Percentiles rank a stretch among this genome's conserved stretches.
These are phyloP conservation scores for Syzygium oleosum DNA, from an alignment of 345 rosid species.

Conservation along the genomic window DNA sequence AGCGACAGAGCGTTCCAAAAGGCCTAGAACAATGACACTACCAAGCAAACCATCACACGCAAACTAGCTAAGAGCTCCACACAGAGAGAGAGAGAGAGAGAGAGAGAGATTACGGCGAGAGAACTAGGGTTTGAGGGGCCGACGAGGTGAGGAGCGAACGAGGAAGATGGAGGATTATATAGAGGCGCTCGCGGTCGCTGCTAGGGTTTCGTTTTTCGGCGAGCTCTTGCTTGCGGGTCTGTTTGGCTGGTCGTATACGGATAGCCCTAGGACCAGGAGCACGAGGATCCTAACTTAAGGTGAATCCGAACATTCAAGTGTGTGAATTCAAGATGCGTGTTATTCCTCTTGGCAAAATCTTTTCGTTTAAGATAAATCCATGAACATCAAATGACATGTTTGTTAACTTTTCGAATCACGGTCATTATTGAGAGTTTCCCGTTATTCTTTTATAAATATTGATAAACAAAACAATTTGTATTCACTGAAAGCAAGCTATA, in stretches of 20 bases:
- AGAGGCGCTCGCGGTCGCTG: neutral
- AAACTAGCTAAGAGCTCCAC: neutral
- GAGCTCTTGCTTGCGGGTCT: neutral
- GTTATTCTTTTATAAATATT: neutral
- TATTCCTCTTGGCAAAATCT: neutral
- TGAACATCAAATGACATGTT: no score
- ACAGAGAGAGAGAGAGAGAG: neutral
- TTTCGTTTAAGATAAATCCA: no score
- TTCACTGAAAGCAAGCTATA: neutral
- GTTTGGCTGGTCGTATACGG: neutral
- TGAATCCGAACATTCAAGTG: neutral
- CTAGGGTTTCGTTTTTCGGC: neutral
- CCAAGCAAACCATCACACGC: neutral
- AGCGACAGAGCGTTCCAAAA: neutral
- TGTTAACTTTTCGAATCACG: neutral
- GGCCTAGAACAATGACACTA: neutral
- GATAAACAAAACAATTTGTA: neutral
- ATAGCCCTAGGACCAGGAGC: neutral
- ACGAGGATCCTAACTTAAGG: no score
- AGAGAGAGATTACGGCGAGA: neutral
- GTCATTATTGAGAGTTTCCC: neutral
- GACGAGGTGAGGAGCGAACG: neutral
- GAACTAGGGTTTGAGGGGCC: neutral
- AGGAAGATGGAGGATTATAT: neutral
- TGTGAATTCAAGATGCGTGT: neutral